Conservation (phyloP, 768 basidiomycete genomes). For the Podaxis mareebaensis region DNA sequence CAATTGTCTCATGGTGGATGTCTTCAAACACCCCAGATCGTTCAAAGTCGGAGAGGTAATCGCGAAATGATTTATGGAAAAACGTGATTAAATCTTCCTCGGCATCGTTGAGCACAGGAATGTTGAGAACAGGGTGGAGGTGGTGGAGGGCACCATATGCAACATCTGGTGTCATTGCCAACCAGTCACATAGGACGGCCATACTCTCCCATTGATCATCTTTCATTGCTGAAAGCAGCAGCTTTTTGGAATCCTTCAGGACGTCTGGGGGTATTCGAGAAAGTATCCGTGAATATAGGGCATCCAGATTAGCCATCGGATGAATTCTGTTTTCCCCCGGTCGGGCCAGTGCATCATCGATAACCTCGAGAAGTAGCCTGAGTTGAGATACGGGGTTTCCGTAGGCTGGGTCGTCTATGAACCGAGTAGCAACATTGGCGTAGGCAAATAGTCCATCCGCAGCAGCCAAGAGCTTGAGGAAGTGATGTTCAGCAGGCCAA, state of each 20-base stretch:
- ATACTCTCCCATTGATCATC: too few relatives aligned
- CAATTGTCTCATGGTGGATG: not conserved
- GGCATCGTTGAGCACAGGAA: not conserved
- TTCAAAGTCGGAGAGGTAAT: not conserved
- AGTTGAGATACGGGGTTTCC: not conserved
- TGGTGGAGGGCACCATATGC: not conserved
- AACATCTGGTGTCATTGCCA: not conserved
- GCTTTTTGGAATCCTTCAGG: too few relatives aligned
- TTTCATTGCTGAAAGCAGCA: too few relatives aligned
- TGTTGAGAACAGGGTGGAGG: not conserved
- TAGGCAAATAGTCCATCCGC: not conserved
- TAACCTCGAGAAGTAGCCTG: not conserved
- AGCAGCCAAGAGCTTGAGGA: not conserved
- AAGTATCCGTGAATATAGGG: conserved; percentile 10
- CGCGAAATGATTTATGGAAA: not conserved
- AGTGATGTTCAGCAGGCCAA: not conserved
- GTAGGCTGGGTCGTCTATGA: not conserved
- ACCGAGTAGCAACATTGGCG: not conserved
- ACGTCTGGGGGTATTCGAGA: not conserved
- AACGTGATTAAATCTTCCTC: too few relatives aligned
- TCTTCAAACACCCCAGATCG: not conserved
- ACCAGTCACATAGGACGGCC: not conserved
- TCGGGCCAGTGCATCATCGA: not conserved
- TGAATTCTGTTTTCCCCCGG: not conserved
- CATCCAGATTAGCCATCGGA: conserved; percentile 11